Percentiles rank a stretch among this genome's conserved stretches.
Conservation (phyloP, 2,329 filamentous ascomycete genomes). For the Curvularia lunata region DNA sequence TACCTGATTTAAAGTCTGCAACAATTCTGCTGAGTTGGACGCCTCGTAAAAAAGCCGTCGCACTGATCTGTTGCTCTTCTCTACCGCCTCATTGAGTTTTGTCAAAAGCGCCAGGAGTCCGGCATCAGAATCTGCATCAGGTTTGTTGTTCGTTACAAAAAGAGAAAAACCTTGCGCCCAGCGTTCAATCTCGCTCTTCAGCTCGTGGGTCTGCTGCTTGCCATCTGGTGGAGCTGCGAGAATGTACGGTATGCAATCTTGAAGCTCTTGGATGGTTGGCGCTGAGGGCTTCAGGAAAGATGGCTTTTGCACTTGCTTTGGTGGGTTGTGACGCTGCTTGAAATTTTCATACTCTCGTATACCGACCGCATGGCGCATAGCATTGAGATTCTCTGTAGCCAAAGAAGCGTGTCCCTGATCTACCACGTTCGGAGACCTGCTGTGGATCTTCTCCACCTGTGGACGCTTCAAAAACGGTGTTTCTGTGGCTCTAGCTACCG, state of each 20-base stretch:
- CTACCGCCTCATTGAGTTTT: not conserved
- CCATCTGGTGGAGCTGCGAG: not conserved
- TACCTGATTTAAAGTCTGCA: not conserved
- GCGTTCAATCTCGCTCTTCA: not conserved
- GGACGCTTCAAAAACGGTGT: not conserved
- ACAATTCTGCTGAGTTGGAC: not conserved
- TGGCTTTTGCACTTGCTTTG: not conserved
- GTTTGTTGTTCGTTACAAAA: not conserved
- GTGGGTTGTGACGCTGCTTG: not conserved
- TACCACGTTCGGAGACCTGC: too few species aligned
- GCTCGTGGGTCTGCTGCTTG: slow-evolving; percentile 1
- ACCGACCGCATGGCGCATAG: slow-evolving; percentile 4
- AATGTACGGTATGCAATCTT: not conserved
- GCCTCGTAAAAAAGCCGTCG: slow-evolving; percentile 4
- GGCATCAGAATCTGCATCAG: not conserved
- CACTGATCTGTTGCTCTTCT: not conserved
- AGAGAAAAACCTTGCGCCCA: not conserved
- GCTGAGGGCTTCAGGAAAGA: not conserved
- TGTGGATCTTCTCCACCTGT: not conserved
- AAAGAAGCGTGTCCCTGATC: fast-evolving
- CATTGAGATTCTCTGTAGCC: not conserved
- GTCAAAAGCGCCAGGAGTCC: not conserved
- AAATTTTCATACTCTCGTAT: not conserved
- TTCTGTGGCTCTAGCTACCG: not conserved
- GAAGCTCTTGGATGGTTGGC: not conserved